Evolutionary conservation across 2,329 filamentous ascomycete genomes (phyloP), one percentile per base, ranked within the genome.

Genomic region (Xylaria sp.): DNA sequence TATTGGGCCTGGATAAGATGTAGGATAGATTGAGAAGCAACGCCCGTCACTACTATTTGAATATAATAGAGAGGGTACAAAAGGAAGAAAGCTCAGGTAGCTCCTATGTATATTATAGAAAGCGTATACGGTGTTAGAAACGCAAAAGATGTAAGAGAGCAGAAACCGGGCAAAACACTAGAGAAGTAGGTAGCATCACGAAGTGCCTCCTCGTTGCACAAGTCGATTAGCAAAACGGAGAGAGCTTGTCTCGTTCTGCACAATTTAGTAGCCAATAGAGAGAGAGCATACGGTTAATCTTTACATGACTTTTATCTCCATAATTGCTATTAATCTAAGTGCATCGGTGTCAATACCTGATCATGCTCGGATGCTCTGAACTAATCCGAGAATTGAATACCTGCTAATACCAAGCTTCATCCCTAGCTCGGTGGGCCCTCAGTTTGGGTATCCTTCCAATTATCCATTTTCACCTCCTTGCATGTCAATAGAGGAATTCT

Each of bases 251-350:
- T 53, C 25, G 33, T 7, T 9, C 15, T 13, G 10, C 61, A 63
- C 17, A 17, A 17, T n/a, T 45, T 2, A 22, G 55, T 31, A 33
- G 13, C 38, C 13, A 20, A 20, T 1, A 61, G 31, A 33, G 36
- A n/a, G 5, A 65, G 22, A 42, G 29, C 15, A 15, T n/a, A 13
- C 5, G 7, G 3, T 47, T 27, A n/a, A 17, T n/a, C n/a, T 33
- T n/a, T 33, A 61, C 53, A 47, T 39, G 31, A 56, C 61, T 61
- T 59, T 60, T 64, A 39, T 47, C 25, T 63, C 51, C 53, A 53
- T 55, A 13, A 39, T 25, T 53, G 36, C 39, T 15, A 22, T 45
- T 25, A 25, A 29, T 61, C 62, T 56, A 61, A 49, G 36, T 31
- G 38, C 25, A 44, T 51, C 4, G 22, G 20, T 49, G 45, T 5